Percentiles rank a stretch among this genome's conserved stretches.
phyloP scores from a whole-genome alignment of 805 yeast species.

The Cyberlindnera veronae region DNA sequence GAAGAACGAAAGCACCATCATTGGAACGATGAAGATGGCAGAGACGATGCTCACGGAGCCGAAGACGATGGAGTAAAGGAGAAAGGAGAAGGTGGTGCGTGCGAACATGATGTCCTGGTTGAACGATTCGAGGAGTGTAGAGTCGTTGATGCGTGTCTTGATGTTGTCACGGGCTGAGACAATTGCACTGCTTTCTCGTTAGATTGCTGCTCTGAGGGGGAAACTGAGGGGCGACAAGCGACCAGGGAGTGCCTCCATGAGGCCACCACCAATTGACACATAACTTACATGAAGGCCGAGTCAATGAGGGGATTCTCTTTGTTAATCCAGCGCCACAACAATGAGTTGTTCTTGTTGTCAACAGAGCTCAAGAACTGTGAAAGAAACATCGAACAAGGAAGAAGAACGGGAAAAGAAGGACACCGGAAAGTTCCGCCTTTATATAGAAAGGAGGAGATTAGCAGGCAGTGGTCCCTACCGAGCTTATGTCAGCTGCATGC shows the following conservation, averaged over 20 bases:
- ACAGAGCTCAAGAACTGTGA: background rate
- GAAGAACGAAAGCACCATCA: slow-evolving; percentile 21
- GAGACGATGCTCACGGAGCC: slow-evolving; percentile 11
- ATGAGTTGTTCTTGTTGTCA: slow-evolving; percentile 14
- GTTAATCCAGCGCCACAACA: slow-evolving; percentile 15
- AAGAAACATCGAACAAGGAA: background rate
- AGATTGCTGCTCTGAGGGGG: background rate
- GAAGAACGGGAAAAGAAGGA: background rate
- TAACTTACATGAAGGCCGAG: slow-evolving; percentile 15
- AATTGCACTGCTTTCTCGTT: background rate
- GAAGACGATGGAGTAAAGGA: slow-evolving; percentile 18
- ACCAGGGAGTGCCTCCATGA: too few relatives aligned
- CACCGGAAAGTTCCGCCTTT: too few relatives aligned
- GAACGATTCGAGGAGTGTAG: background rate
- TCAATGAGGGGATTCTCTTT: slow-evolving; percentile 14
- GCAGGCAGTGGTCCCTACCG: too few relatives aligned
- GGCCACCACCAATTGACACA: too few relatives aligned
- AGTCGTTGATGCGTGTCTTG: background rate
- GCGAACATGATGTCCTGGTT: slow-evolving; percentile 11
- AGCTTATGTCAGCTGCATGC: too few relatives aligned
- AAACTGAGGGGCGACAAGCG: background rate
- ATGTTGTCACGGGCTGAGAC: slow-evolving; percentile 1
- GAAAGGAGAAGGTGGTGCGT: slow-evolving; percentile 18
- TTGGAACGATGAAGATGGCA: slow-evolving; percentile 22
- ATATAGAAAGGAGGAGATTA: too few relatives aligned